Evolutionary conservation across 2,329 filamentous ascomycete genomes (phyloP).

Genomic region (Chaetomiaceae sp.): DNA sequence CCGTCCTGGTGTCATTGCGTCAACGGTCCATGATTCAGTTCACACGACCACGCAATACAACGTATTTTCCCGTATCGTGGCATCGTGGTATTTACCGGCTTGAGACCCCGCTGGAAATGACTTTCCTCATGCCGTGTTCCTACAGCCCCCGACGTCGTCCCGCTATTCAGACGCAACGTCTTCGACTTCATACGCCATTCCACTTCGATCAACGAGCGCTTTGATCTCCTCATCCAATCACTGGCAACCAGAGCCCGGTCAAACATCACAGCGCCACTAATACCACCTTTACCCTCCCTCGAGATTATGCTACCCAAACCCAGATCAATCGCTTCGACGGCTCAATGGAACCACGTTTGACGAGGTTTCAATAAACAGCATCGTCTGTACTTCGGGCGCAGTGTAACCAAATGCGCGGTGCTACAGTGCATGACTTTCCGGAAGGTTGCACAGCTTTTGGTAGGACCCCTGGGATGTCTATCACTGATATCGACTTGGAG

Average conservation of each 20-base stretch:
- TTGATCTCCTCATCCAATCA: background rate
- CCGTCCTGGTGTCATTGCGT: background rate
- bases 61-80: background rate
- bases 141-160: background rate
- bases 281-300: background rate
- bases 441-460: background rate
- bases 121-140: background rate
- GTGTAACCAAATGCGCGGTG: background rate
- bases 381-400: background rate
- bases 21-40: no score
- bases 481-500: no score
- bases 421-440: background rate
- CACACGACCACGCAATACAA: background rate
- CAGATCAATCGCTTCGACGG: background rate
- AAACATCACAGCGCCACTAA: background rate
- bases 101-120: background rate
- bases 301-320: background rate
- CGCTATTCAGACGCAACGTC: background rate
- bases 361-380: background rate
- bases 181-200: background rate
- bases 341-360: background rate
- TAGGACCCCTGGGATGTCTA: no score
- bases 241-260: background rate
- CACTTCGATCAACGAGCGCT: background rate
- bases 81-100: background rate